phyloP scores from a whole-genome alignment of 1,139 yeast genomes.

The Nakaseomyces delphensis region DNA sequence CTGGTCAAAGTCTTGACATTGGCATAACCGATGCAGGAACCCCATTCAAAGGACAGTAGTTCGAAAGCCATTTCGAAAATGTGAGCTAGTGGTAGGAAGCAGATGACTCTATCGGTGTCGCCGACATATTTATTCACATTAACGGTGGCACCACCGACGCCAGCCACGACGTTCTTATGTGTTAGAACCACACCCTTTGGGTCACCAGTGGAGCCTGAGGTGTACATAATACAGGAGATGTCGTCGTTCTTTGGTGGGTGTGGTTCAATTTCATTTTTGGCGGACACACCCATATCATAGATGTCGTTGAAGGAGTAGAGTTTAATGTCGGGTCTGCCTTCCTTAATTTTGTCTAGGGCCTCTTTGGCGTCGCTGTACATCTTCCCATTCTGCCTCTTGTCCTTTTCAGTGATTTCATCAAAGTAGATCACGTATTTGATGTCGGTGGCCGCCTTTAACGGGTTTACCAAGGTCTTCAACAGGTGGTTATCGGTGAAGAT shows the following conservation, averaged over 20 bases:
- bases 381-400: conserved; percentile 57
- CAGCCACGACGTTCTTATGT: conserved; percentile 72
- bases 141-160: conserved; percentile 71
- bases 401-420: conserved; percentile 52
- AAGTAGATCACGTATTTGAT: conserved; percentile 65
- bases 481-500: conserved; percentile 76
- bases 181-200: conserved; percentile 94
- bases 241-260: conserved; percentile 60
- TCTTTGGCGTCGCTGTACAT: conserved; percentile 45
- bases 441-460: conserved; percentile 54
- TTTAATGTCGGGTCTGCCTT: conserved; percentile 64
- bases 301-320: conserved; percentile 61
- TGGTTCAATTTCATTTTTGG: conserved; percentile 31
- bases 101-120: conserved; percentile 61
- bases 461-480: conserved; percentile 56
- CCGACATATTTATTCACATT: conserved; percentile 48
- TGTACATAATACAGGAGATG: conserved; percentile 89
- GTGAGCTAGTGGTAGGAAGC: conserved; percentile 92
- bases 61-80: conserved; percentile 90
- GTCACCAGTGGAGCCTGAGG: conserved; percentile 95
- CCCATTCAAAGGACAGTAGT: conserved; percentile 76
- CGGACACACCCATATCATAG: conserved; percentile 49
- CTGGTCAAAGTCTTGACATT: conserved; percentile 87
- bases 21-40: conserved; percentile 84
- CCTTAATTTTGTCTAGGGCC: conserved; percentile 50